Evolutionary conservation across 257 asterid species (phyloP).

Genomic region (Salvia splendens): DNA sequence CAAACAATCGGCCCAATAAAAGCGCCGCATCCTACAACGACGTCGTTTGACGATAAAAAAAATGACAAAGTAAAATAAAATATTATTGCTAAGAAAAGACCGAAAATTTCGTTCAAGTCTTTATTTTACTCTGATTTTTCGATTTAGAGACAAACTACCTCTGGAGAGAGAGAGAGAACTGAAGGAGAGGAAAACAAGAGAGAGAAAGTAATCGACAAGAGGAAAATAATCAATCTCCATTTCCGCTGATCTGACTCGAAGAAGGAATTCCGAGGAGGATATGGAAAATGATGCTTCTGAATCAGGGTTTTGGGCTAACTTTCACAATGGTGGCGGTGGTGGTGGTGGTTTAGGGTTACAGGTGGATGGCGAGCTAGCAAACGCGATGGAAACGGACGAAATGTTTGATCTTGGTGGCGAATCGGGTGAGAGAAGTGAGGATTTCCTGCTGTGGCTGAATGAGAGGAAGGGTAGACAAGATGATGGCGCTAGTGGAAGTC

Average conservation of each 20-base stretch:
- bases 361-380: conserved; percentile 30
- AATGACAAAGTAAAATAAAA: background rate
- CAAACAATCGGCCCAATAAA: background rate
- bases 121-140: background rate
- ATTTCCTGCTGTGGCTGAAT: conserved; percentile 37
- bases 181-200: conserved; percentile 26
- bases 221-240: conserved; percentile 34
- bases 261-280: conserved; percentile 33
- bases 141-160: conserved; percentile 32
- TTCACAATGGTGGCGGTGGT: conserved; percentile 15
- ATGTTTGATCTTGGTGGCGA: conserved; percentile 26
- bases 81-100: conserved; percentile 14
- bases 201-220: conserved; percentile 1
- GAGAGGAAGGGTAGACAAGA: conserved; percentile 35
- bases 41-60: conserved; percentile 18
- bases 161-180: conserved; percentile 30
- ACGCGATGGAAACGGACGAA: conserved; percentile 26
- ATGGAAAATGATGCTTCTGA: conserved; percentile 59
- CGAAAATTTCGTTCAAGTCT: conserved; percentile 27
- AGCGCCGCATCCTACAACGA: background rate
- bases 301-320: conserved; percentile 41
- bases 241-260: conserved; percentile 55
- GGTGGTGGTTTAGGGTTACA: conserved; percentile 29
- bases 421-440: conserved; percentile 32
- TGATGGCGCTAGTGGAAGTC: conserved; percentile 44